Evolutionary conservation across 225 moss, liverwort and hornwort species (phyloP).

Genomic region (Polytrichum commune): DNA sequence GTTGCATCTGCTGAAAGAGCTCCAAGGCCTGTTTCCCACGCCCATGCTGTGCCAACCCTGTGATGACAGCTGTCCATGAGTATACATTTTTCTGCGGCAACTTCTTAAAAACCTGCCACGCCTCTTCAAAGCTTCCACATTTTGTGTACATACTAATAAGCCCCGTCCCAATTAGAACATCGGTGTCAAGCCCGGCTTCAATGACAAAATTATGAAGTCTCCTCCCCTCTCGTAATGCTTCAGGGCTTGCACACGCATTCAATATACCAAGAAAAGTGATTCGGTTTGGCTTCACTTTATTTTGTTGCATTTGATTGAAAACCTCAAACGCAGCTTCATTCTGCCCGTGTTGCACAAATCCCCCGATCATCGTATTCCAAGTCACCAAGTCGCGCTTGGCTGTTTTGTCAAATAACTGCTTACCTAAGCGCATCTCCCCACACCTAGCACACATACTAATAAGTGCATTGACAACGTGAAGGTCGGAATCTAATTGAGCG

Average conservation of each 20-base stretch:
- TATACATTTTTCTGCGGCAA: conserved; percentile 42
- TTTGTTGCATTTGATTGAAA: conserved; percentile 33
- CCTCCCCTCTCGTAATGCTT: conserved; percentile 31
- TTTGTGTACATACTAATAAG: conserved; percentile 60
- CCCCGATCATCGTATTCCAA: conserved; percentile 46
- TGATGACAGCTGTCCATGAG: conserved; percentile 56
- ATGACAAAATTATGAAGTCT: conserved; percentile 27
- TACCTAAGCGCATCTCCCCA: conserved; percentile 27
- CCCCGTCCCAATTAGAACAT: conserved; percentile 43
- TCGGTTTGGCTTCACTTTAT: conserved; percentile 39
- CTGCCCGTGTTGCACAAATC: conserved; percentile 41
- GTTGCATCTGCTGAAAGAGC: conserved; percentile 40
- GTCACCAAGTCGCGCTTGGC: conserved; percentile 42
- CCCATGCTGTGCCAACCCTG: conserved; percentile 48
- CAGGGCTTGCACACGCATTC: conserved; percentile 47
- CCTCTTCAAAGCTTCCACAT: conserved; percentile 48
- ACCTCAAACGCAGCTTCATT: conserved; percentile 25
- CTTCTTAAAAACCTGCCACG: conserved; percentile 30
- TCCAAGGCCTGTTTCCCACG: conserved; percentile 39
- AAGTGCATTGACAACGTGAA: conserved; percentile 42
- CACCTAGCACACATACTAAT: conserved; percentile 45
- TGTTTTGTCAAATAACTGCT: conserved; percentile 39
- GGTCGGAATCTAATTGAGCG: conserved; percentile 21
- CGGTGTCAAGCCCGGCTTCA: conserved; percentile 25
- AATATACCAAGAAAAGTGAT: conserved; percentile 40